Evolutionary conservation across 257 asterid species (phyloP).

Genomic region (Eustoma russellianum): DNA sequence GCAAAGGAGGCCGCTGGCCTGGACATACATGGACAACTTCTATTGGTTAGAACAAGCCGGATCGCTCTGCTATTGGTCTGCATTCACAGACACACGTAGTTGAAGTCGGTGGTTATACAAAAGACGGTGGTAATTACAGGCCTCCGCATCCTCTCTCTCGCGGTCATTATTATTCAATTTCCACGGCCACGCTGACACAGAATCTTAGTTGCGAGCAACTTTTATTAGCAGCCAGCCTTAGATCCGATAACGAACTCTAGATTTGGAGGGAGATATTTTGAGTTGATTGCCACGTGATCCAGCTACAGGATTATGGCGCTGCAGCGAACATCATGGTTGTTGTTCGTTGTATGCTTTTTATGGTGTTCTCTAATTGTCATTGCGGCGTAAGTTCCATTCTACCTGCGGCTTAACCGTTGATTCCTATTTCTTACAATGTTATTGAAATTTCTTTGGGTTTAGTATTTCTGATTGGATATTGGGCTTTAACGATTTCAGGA

Average conservation of each 20-base stretch:
- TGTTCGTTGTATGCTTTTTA: conserved; percentile 37
- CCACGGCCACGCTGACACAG: too few relatives aligned
- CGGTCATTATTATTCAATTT: not conserved
- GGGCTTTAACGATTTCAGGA: conserved; percentile 31
- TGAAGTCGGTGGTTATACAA: conserved; percentile 9
- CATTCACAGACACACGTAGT: conserved; percentile 36
- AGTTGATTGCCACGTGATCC: conserved; percentile 23
- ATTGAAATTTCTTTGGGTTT: not conserved
- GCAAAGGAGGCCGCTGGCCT: too few relatives aligned
- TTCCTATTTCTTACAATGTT: not conserved
- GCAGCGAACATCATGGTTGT: conserved; percentile 48
- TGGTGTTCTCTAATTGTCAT: conserved; percentile 45
- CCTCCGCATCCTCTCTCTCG: not conserved
- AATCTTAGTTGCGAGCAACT: too few relatives aligned
- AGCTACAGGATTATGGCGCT: conserved; percentile 35
- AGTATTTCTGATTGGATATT: not conserved
- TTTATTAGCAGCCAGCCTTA: not conserved
- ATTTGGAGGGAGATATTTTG: conserved; percentile 11
- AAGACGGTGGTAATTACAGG: too few relatives aligned
- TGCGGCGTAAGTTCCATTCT: conserved; percentile 59
- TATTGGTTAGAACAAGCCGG: conserved; percentile 28
- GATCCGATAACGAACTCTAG: conserved; percentile 33
- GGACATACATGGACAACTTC: conserved; percentile 28
- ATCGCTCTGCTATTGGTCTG: conserved; percentile 44
- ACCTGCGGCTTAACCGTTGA: not conserved